Percentiles rank a stretch among this genome's conserved stretches.
phyloP scores from a whole-genome alignment of 2,329 filamentous ascomycete species.

The Cytospora chrysosperma region DNA sequence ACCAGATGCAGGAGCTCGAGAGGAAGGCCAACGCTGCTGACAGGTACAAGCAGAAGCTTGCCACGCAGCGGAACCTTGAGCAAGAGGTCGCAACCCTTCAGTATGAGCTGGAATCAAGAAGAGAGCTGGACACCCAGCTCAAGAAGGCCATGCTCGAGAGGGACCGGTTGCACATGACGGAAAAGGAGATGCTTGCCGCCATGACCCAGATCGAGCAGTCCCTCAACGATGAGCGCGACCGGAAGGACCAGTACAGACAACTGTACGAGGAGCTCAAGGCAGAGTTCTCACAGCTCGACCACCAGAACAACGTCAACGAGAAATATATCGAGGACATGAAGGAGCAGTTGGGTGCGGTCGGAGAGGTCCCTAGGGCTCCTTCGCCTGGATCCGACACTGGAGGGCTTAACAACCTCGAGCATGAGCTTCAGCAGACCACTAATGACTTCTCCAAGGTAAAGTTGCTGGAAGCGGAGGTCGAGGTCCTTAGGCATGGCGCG shows the following conservation, averaged over 20 bases:
- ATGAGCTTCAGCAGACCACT: slow-evolving; percentile 55
- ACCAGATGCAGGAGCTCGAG: slow-evolving; percentile 56
- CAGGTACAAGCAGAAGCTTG: slow-evolving; percentile 62
- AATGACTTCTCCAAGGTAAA: slow-evolving; percentile 29
- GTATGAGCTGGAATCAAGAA: slow-evolving; percentile 49
- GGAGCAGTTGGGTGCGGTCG: slow-evolving; percentile 52
- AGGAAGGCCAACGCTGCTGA: slow-evolving; percentile 65
- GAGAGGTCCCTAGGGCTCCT: slow-evolving; percentile 22
- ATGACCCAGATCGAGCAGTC: slow-evolving; percentile 27
- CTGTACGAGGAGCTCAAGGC: slow-evolving; percentile 37
- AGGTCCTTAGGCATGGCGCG: slow-evolving; percentile 48
- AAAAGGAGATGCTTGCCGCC: slow-evolving; percentile 33
- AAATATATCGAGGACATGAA: slow-evolving; percentile 58
- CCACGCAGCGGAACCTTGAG: slow-evolving; percentile 54
- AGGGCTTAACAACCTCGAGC: slow-evolving; percentile 48
- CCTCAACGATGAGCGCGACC: slow-evolving; percentile 30
- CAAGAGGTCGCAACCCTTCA: slow-evolving; percentile 56
- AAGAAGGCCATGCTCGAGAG: slow-evolving; percentile 29
- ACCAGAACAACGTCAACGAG: slow-evolving; percentile 49
- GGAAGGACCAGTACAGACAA: slow-evolving; percentile 30
- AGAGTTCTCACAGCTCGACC: slow-evolving; percentile 41
- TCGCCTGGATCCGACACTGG: slow-evolving; percentile 13
- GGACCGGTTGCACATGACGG: slow-evolving; percentile 34
- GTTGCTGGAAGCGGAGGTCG: slow-evolving; percentile 61
- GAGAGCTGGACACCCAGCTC: slow-evolving; percentile 37